These are phyloP conservation scores for Phialophora expanda DNA, from an alignment of 2,329 filamentous ascomycete species.

Conservation along the genomic window DNA sequence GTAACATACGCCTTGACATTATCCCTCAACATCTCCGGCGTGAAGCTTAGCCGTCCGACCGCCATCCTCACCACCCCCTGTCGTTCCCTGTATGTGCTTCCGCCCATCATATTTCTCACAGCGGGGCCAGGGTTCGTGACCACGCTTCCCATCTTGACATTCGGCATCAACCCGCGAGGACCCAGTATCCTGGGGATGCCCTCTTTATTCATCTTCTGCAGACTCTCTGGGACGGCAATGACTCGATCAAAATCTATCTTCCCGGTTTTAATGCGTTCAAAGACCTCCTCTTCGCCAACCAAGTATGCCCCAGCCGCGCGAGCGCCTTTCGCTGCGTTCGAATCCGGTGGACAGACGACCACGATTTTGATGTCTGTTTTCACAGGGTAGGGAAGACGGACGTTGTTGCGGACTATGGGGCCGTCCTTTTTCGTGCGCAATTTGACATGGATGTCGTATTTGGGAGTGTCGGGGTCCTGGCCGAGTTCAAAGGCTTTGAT, in stretches of 20 bases:
- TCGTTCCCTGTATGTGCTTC: slow-evolving; percentile 84
- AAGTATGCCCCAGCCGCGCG: slow-evolving; percentile 77
- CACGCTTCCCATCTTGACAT: slow-evolving; percentile 82
- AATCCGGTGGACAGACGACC: slow-evolving; percentile 86
- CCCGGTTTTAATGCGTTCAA: slow-evolving; percentile 76
- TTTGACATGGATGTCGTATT: slow-evolving; percentile 88
- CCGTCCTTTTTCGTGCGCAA: slow-evolving; percentile 84
- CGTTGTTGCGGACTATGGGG: slow-evolving; percentile 81
- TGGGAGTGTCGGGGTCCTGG: slow-evolving; percentile 70
- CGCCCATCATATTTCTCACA: slow-evolving; percentile 82
- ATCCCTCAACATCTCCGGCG: slow-evolving; percentile 80
- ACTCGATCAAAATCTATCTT: slow-evolving; percentile 86
- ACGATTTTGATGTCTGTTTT: slow-evolving; percentile 87
- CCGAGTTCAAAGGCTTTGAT: slow-evolving; percentile 93
- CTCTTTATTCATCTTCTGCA: slow-evolving; percentile 80
- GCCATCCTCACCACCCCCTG: slow-evolving; percentile 83
- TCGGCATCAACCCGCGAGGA: slow-evolving; percentile 92
- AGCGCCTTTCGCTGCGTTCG: slow-evolving; percentile 74
- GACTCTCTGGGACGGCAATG: slow-evolving; percentile 80
- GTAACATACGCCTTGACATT: slow-evolving; percentile 82
- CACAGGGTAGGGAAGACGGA: slow-evolving; percentile 87
- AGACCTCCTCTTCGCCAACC: slow-evolving; percentile 84
- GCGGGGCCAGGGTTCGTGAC: slow-evolving; percentile 76
- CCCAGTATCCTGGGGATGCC: slow-evolving; percentile 80
- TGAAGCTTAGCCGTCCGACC: slow-evolving; percentile 88